These are phyloP conservation scores for Colletotrichum zoysiae DNA, from an alignment of 2,329 filamentous ascomycete genomes.

Conservation along the genomic window DNA sequence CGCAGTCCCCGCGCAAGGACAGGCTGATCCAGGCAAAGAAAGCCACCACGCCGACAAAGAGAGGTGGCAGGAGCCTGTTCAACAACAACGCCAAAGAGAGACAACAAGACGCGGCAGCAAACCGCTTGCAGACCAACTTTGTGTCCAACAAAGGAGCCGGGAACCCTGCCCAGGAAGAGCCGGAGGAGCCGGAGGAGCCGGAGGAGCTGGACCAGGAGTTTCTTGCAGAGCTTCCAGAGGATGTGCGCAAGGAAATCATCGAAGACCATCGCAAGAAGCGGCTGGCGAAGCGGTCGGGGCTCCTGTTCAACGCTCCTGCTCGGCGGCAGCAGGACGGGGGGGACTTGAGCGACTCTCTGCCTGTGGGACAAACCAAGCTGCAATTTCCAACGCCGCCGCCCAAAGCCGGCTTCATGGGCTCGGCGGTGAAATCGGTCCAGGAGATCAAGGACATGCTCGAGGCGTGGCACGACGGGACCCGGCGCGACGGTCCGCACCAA, in stretches of 20 bases:
- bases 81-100: constrained; percentile 61
- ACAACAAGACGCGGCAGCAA: constrained; percentile 67
- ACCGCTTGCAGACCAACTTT: constrained; percentile 81
- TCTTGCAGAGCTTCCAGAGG: constrained; percentile 84
- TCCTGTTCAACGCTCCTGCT: constrained; percentile 57
- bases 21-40: constrained; percentile 65
- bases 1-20: constrained; percentile 69
- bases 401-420: constrained; percentile 61
- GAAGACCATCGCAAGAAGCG: constrained; percentile 76
- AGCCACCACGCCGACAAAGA: constrained; percentile 75
- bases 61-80: constrained; percentile 61
- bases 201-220: constrained; percentile 77
- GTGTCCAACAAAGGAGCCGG: constrained; percentile 56
- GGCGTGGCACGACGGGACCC: constrained; percentile 82
- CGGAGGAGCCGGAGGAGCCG: constrained; percentile 57
- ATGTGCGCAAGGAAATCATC: constrained; percentile 82
- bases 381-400: constrained; percentile 61
- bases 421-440: constrained; percentile 55
- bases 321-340: constrained; percentile 44
- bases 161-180: constrained; percentile 47
- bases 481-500: constrained; percentile 79
- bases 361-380: constrained; percentile 57
- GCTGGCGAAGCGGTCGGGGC: constrained; percentile 67
- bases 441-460: constrained; percentile 81
- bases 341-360: constrained; percentile 40